A percentile compares a stretch with the other conserved stretches of the same genome.
Conservation (phyloP, 257 asterid genomes). For the Solanum clarkiae region DNA sequence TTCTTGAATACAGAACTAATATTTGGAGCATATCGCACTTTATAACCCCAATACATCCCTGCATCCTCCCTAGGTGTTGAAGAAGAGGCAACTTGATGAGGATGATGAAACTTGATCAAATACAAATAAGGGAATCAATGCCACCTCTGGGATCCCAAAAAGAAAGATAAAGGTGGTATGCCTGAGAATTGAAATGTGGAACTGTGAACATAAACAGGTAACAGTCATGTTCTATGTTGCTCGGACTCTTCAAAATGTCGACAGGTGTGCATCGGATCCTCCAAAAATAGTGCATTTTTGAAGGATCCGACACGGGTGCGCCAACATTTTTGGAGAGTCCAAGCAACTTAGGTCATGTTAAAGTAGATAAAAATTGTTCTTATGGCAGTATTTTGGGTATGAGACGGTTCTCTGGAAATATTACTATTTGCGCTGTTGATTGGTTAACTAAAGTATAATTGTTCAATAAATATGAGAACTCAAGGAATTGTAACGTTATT, state of each 20-base stretch:
- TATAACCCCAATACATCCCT: constrained; percentile 92
- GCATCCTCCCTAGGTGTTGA: constrained; percentile 65
- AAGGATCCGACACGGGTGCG: no score
- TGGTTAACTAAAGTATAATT: not conserved
- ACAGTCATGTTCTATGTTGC: not conserved
- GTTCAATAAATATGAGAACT: not conserved
- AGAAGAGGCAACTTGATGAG: constrained; percentile 54
- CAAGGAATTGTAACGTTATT: not conserved
- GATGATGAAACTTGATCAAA: no score
- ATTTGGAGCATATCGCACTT: constrained; percentile 80
- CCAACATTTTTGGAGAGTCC: no score
- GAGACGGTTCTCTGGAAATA: not conserved
- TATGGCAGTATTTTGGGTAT: not conserved
- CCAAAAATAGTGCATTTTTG: no score
- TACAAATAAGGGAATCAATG: no score
- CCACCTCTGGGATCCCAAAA: no score
- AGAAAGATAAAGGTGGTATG: constrained; percentile 5
- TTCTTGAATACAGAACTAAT: constrained; percentile 63
- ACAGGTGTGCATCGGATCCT: no score
- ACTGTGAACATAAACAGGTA: not conserved
- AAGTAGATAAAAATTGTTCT: not conserved
- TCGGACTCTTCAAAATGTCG: no score
- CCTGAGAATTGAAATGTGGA: constrained; percentile 27
- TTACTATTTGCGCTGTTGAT: not conserved
- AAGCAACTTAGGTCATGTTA: no score